Evolutionary conservation across 2,329 filamentous ascomycete species (phyloP).

Genomic region (Ascochyta koolunga): DNA sequence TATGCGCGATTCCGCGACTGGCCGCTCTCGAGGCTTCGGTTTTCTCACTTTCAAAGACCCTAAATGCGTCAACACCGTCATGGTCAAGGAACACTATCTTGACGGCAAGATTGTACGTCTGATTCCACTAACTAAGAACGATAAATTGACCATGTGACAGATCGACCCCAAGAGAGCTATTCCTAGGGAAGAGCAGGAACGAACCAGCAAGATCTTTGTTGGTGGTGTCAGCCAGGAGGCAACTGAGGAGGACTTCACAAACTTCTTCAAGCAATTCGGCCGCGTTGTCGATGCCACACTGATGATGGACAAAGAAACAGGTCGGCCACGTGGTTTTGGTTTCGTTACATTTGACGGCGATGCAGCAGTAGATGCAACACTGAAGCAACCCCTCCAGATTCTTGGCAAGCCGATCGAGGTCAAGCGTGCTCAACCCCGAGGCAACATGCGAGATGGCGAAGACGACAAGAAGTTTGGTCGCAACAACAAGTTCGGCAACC

Average conservation of each 20-base stretch:
- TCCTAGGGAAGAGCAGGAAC: slow-evolving; percentile 95
- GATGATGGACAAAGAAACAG: slow-evolving; percentile 99
- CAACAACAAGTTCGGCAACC: slow-evolving; percentile 46
- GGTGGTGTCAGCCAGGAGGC: slow-evolving; percentile 97
- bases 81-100: slow-evolving; percentile 98
- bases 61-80: slow-evolving; percentile 97
- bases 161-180: slow-evolving; percentile 98
- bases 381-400: slow-evolving; percentile 85
- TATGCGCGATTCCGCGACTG: slow-evolving; percentile 96
- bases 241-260: slow-evolving; percentile 92
- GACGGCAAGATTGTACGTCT: slow-evolving; percentile 94
- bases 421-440: slow-evolving; percentile 94
- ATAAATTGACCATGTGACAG: slow-evolving; percentile 55
- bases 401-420: slow-evolving; percentile 97
- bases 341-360: slow-evolving; percentile 99
- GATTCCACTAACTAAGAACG: slow-evolving; percentile 15
- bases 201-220: slow-evolving; percentile 98
- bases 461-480: slow-evolving; percentile 59
- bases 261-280: slow-evolving; percentile 96
- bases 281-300: slow-evolving; percentile 95
- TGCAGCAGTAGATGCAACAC: slow-evolving; percentile 88
- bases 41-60: slow-evolving; percentile 98
- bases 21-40: slow-evolving; percentile 92
- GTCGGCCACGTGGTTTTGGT: slow-evolving; percentile 92
- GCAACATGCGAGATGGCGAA: slow-evolving; percentile 91